phyloP scores from a whole-genome alignment of 1,284 basidiomycete species.

The Irpex lacteus region DNA sequence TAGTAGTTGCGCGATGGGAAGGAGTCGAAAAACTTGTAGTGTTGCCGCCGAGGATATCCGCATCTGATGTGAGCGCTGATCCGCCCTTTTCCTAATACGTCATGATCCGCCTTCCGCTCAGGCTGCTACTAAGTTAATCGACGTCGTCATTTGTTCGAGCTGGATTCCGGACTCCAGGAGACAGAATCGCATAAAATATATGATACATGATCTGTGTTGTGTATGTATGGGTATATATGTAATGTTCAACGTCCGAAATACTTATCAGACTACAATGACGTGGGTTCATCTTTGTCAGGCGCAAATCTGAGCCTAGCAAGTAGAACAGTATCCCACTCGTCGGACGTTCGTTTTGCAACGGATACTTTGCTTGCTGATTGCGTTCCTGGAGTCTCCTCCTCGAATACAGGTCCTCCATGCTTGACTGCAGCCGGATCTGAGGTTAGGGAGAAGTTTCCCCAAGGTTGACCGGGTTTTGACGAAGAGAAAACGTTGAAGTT shows the following conservation, averaged over 20 bases:
- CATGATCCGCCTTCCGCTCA: no score
- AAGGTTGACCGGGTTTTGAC: constrained; percentile 48
- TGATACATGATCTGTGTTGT: background rate
- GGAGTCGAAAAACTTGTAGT: no score
- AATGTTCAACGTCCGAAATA: no score
- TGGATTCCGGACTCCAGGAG: no score
- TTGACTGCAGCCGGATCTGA: constrained; percentile 34
- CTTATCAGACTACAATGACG: constrained; percentile 7
- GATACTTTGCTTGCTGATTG: constrained; percentile 55
- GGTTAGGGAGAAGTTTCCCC: constrained; percentile 63
- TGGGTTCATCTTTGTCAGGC: constrained; percentile 16
- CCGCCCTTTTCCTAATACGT: no score
- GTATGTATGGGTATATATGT: background rate
- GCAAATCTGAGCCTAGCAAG: constrained; percentile 17
- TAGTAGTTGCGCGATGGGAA: no score
- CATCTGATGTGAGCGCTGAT: no score
- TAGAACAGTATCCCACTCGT: constrained; percentile 43
- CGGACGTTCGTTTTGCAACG: constrained; percentile 16
- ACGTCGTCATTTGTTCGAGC: no score
- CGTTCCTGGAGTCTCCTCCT: constrained; percentile 30
- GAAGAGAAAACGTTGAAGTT: constrained; percentile 67
- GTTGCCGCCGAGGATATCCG: no score
- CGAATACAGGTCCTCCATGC: constrained; percentile 33
- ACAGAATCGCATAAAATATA: background rate
- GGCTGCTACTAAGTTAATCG: no score